These are phyloP conservation scores for Sugiyamaella castrensis DNA, from an alignment of 1,139 yeast genomes.

Conservation along the genomic window DNA sequence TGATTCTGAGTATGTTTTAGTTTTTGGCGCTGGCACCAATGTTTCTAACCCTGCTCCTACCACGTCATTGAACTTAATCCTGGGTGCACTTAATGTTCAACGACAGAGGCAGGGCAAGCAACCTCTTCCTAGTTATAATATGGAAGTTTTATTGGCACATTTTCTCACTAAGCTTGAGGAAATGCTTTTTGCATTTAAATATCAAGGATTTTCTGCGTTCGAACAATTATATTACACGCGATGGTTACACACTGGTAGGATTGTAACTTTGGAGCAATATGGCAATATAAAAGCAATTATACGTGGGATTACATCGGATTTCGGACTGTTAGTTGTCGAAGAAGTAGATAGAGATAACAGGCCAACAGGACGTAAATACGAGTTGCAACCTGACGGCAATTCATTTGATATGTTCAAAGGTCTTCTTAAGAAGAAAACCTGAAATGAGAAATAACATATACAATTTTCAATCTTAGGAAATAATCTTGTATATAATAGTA, in stretches of 20 bases:
- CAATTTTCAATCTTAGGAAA: background rate
- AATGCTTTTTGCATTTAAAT: conserved; percentile 56
- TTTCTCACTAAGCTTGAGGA: conserved; percentile 63
- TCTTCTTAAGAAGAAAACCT: conserved; percentile 58
- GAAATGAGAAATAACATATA: background rate
- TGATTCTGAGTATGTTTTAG: conserved; percentile 51
- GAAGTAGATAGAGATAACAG: conserved; percentile 49
- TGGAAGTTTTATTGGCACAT: conserved; percentile 68
- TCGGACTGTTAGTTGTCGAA: conserved; percentile 76
- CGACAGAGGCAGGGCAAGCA: conserved; percentile 44
- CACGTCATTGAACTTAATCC: conserved; percentile 73
- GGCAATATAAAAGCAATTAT: conserved; percentile 59
- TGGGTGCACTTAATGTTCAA: conserved; percentile 52
- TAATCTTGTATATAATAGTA: background rate
- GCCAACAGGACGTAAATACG: conserved; percentile 53
- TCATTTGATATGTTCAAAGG: conserved; percentile 95
- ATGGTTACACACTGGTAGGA: conserved; percentile 82
- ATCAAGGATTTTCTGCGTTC: conserved; percentile 65
- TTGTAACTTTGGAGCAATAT: conserved; percentile 48
- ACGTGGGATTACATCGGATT: conserved; percentile 77
- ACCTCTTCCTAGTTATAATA: conserved; percentile 46
- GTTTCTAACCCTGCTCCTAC: conserved; percentile 88
- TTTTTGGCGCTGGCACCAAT: conserved; percentile 86
- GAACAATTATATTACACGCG: conserved; percentile 70
- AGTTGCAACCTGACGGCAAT: conserved; percentile 95